Conservation (phyloP, 2,329 filamentous ascomycete genomes). For the Ophiostoma quercus region DNA sequence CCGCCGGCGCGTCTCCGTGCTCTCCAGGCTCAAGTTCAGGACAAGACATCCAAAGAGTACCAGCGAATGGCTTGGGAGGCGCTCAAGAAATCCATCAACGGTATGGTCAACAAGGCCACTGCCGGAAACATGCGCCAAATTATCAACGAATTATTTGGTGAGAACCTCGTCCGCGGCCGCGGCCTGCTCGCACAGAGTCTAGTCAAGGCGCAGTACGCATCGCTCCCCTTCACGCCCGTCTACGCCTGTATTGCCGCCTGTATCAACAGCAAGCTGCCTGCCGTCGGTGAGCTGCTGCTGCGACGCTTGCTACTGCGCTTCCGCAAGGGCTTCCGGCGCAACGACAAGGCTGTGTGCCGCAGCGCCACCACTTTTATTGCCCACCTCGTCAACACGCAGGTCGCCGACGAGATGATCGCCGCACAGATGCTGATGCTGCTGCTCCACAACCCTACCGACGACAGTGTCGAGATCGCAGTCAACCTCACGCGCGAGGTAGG, state of each 20-base stretch:
- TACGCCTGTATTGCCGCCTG: slow-evolving; percentile 95
- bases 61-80: slow-evolving; percentile 99
- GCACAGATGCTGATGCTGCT: slow-evolving; percentile 90
- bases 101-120: slow-evolving; percentile 98
- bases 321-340: slow-evolving; percentile 89
- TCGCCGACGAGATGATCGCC: slow-evolving; percentile 87
- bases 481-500: slow-evolving; percentile 89
- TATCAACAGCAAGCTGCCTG: slow-evolving; percentile 93
- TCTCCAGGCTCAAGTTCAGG: slow-evolving; percentile 92
- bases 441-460: slow-evolving; percentile 90
- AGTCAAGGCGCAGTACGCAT: slow-evolving; percentile 97
- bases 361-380: slow-evolving; percentile 92
- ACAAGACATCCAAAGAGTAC: slow-evolving; percentile 93
- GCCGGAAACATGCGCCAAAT: slow-evolving; percentile 97
- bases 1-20: slow-evolving; percentile 85
- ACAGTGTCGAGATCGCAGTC: slow-evolving; percentile 96
- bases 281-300: slow-evolving; percentile 85
- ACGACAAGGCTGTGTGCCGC: slow-evolving; percentile 93
- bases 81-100: slow-evolving; percentile 97
- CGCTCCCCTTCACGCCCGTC: slow-evolving; percentile 91
- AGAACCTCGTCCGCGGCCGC: slow-evolving; percentile 86
- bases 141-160: slow-evolving; percentile 88
- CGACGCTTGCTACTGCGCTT: slow-evolving; percentile 86
- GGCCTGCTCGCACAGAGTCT: slow-evolving; percentile 93
- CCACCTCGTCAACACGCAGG: slow-evolving; percentile 92